Conservation (phyloP, 1,284 basidiomycete genomes). For the Mycosarcoma maydis region DNA sequence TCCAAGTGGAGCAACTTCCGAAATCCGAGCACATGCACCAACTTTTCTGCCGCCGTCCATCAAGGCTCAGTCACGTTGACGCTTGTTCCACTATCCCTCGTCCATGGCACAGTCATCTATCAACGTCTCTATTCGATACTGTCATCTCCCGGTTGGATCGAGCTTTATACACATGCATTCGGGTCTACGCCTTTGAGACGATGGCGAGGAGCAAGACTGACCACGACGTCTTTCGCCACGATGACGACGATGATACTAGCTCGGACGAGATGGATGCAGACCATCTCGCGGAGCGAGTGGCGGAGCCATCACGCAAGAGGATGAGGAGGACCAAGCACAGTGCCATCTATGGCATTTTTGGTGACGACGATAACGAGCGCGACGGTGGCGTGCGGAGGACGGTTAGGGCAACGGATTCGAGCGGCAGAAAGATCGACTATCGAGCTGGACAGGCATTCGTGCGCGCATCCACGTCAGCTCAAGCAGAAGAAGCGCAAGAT, state of each 20-base stretch:
- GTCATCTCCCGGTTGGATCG: too few species aligned
- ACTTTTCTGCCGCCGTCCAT: too few species aligned
- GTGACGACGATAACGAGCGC: conserved; percentile 72
- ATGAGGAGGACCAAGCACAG: conserved; percentile 33
- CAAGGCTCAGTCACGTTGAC: too few species aligned
- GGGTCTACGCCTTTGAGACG: neutral
- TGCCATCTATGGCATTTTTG: conserved; percentile 82
- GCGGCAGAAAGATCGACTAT: conserved; percentile 30
- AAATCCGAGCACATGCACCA: too few species aligned
- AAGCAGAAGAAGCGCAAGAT: conserved; percentile 1
- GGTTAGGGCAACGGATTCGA: conserved; percentile 17
- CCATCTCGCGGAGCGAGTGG: neutral
- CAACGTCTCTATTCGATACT: too few species aligned
- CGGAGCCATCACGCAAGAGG: conserved; percentile 14
- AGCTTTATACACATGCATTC: neutral
- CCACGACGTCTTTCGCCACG: conserved; percentile 30
- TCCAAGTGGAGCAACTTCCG: too few species aligned
- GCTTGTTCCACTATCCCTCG: too few species aligned
- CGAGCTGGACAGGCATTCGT: conserved; percentile 35
- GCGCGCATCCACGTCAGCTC: conserved; percentile 11
- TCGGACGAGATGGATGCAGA: conserved; percentile 67
- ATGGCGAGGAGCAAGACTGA: conserved; percentile 60
- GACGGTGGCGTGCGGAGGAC: conserved; percentile 16
- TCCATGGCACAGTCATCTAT: too few species aligned
- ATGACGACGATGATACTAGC: conserved; percentile 67